phyloP scores from a whole-genome alignment of 768 basidiomycete species.

The Tylopilus subfusipes region DNA sequence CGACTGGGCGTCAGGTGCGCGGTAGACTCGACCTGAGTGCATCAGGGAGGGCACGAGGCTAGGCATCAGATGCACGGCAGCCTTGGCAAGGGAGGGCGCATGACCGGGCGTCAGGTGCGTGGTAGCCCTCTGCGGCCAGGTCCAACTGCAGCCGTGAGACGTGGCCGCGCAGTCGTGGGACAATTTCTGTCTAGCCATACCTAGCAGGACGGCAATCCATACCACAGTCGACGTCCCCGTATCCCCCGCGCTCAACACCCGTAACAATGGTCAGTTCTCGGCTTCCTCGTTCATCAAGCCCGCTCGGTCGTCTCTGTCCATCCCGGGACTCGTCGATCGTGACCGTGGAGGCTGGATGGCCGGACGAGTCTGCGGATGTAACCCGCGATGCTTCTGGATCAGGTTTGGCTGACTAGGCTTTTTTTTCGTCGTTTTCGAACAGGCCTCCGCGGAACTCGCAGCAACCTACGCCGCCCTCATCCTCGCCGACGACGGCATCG shows the following conservation, averaged over 20 bases:
- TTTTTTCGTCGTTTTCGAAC: not conserved
- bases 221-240: slow-evolving; percentile 18
- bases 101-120: too few relatives aligned
- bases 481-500: slow-evolving; percentile 94
- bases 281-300: not conserved
- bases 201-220: not conserved
- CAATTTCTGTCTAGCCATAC: not conserved
- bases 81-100: too few relatives aligned
- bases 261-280: slow-evolving; percentile 26
- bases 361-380: slow-evolving; percentile 9
- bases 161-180: slow-evolving; percentile 21
- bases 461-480: slow-evolving; percentile 97
- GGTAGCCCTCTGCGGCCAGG: too few relatives aligned
- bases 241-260: slow-evolving; percentile 2
- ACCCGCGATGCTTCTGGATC: not conserved
- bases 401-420: slow-evolving; percentile 12
- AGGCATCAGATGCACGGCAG: too few relatives aligned
- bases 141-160: not conserved
- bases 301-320: not conserved
- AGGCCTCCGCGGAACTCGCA: slow-evolving; percentile 76
- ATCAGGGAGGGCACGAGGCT: too few relatives aligned
- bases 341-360: slow-evolving; percentile 21
- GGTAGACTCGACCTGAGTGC: too few relatives aligned
- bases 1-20: too few relatives aligned
- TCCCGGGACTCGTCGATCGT: not conserved